Evolutionary conservation across 2,329 filamentous ascomycete species (phyloP), one percentile per base, ranked within the genome.

Genomic region (Raffaelea arxii): DNA sequence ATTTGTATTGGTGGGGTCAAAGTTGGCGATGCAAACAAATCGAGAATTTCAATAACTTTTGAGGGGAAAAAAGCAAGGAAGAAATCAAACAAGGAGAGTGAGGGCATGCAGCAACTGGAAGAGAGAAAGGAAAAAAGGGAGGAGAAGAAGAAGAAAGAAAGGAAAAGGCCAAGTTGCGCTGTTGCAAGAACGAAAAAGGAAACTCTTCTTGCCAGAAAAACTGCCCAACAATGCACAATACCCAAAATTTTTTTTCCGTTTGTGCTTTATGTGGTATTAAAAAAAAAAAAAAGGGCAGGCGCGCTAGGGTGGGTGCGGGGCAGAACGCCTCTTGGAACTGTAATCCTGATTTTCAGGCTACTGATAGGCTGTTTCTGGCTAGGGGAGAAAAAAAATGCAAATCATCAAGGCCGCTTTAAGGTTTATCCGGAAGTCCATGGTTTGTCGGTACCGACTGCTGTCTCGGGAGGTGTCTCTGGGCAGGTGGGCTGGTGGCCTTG

Each of bases 241-340:
- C 4, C 18, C 12, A 41, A 25, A 41, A 41, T n/a, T 36, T 36
- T 36, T 36, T 16, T n/a, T n/a, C n/a, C n/a, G n/a, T n/a, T n/a
- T n/a, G n/a, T n/a, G n/a, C n/a, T n/a, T n/a, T n/a, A n/a, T 36
- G 25, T 11, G 14, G 30, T 35, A 24, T 9, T 25, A 16, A 37
- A 23, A 32, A 25, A 7, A 22, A 42, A 36, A 21, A 39, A 24
- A 49, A 51, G 49, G 51, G 51, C 50, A 52, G 40, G 27, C 22
- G 41, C 49, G 47, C 51, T 53, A 53, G 51, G 47, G 49, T 39
- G 46, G 37, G 42, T 49, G 51, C 49, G 51, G 51, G 51, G 51
- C 49, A 41, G 21, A 19, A 16, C 46, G 24, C 35, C 38, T 38
- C 21, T 38, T 10, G 46, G 38, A 6, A 24, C 4, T 10, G 44